A percentile compares a stretch with the other conserved stretches of the same genome.
phyloP scores from a whole-genome alignment of 495 filamentous ascomycete species.

The Podospora fimiseda region DNA sequence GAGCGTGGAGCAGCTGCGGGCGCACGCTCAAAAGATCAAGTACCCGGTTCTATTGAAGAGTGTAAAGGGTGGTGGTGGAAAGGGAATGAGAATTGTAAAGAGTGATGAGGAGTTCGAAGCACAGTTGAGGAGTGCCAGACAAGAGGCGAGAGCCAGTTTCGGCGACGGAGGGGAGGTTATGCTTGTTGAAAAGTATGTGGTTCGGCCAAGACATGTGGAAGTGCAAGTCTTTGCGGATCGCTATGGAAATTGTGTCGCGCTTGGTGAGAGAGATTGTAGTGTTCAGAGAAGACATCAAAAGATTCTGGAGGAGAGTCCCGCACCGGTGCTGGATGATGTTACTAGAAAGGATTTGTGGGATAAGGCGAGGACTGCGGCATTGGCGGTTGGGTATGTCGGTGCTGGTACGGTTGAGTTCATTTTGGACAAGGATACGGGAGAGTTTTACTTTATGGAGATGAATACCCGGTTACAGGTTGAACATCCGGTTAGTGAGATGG shows the following conservation, averaged over 20 bases:
- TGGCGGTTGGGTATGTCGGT: conserved; percentile 91
- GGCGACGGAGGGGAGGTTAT: conserved; percentile 83
- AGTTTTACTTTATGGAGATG: conserved; percentile 96
- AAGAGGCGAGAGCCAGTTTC: conserved; percentile 85
- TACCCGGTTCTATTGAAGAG: conserved; percentile 96
- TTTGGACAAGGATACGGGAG: conserved; percentile 86
- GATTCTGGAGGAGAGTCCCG: conserved; percentile 93
- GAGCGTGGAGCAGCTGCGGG: conserved; percentile 60
- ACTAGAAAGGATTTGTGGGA: conserved; percentile 87
- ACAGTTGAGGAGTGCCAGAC: conserved; percentile 80
- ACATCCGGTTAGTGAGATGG: conserved; percentile 95
- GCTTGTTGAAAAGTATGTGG: conserved; percentile 94
- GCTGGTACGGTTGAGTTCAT: conserved; percentile 99
- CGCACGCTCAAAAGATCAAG: conserved; percentile 70
- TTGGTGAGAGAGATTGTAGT: conserved; percentile 84
- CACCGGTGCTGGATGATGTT: conserved; percentile 71
- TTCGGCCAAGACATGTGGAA: conserved; percentile 90
- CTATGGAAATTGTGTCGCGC: conserved; percentile 73
- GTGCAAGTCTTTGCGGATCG: conserved; percentile 96
- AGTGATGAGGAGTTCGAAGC: conserved; percentile 69
- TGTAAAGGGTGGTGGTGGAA: conserved; percentile 92
- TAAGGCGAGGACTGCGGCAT: conserved; percentile 81
- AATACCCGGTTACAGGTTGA: conserved; percentile 98
- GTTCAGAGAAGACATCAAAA: conserved; percentile 91
- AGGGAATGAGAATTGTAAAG: conserved; percentile 95